Percentiles rank a stretch among this genome's conserved stretches.
Evolutionary conservation across 177 flowering plant genomes (phyloP).

Genomic region (Vitis hybrid): DNA sequence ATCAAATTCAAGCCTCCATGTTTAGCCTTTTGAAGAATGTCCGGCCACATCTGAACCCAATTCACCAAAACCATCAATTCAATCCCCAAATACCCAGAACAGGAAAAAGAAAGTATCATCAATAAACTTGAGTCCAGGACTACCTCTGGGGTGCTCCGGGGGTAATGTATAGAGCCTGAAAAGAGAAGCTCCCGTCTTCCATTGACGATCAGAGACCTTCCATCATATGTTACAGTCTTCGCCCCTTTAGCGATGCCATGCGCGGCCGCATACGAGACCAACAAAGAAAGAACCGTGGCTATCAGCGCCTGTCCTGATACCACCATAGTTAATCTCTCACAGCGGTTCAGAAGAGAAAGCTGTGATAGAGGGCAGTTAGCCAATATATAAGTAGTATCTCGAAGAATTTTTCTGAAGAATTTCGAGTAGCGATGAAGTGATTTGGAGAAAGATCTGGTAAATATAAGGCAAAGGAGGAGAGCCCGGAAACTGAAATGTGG

Average conservation of each 20-base stretch:
- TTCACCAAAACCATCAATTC: not conserved
- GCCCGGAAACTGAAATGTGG: not conserved
- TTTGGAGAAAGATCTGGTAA: not conserved
- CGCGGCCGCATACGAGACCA: conserved; percentile 14
- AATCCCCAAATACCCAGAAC: not conserved
- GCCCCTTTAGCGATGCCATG: conserved; percentile 1
- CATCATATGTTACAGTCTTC: conserved; percentile 56
- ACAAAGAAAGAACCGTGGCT: conserved; percentile 13
- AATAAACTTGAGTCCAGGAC: not conserved
- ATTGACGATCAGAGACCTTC: conserved; percentile 53
- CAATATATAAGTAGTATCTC: not conserved
- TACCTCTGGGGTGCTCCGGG: conserved; percentile 67
- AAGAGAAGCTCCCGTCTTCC: conserved; percentile 62
- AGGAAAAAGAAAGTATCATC: not conserved
- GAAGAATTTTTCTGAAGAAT: not conserved
- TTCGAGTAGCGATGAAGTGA: not conserved
- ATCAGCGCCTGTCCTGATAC: conserved; percentile 7
- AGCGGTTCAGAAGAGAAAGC: not conserved
- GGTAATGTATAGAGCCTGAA: conserved; percentile 79
- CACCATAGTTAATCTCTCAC: conserved; percentile 11
- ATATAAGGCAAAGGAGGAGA: not conserved
- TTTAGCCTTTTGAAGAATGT: conserved; percentile 39
- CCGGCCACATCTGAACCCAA: conserved; percentile 54
- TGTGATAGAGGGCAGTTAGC: not conserved
- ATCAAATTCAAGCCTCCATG: conserved; percentile 64